These are phyloP conservation scores for Danielia oregonensis DNA, from an alignment of 805 yeast species.

Conservation along the genomic window DNA sequence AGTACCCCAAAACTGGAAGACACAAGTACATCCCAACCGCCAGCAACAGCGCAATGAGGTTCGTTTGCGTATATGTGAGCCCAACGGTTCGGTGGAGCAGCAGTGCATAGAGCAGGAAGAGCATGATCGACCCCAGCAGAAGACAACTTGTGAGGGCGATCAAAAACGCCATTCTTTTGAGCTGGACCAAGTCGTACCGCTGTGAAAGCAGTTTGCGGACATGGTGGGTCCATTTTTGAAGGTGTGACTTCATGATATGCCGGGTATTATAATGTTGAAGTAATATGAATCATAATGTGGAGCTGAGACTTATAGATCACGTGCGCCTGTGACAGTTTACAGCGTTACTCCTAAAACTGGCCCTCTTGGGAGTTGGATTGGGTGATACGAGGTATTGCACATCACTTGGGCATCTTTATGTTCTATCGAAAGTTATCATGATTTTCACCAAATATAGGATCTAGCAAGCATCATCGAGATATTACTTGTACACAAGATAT, in stretches of 20 bases:
- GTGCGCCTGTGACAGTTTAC: too few species aligned
- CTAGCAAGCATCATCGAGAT: too few species aligned
- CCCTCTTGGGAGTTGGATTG: too few species aligned
- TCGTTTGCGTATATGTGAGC: constrained; percentile 61
- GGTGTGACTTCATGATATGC: constrained; percentile 11
- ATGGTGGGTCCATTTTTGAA: constrained; percentile 34
- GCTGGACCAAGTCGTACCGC: constrained; percentile 37
- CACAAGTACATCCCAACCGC: constrained; percentile 82
- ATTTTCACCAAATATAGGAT: too few species aligned
- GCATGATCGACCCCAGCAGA: constrained; percentile 75
- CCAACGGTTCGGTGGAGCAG: constrained; percentile 57
- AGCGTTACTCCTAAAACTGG: too few species aligned
- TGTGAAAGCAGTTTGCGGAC: constrained; percentile 41
- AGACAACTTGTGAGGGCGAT: constrained; percentile 63
- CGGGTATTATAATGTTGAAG: neutral
- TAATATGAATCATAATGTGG: neutral
- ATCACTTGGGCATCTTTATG: too few species aligned
- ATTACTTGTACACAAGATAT: too few species aligned
- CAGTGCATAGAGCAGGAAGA: constrained; percentile 77
- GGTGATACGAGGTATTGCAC: neutral
- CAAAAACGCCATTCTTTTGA: constrained; percentile 50
- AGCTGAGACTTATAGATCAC: too few species aligned
- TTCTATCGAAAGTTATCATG: too few species aligned
- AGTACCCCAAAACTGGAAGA: constrained; percentile 75
- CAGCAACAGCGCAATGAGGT: constrained; percentile 68